These are phyloP conservation scores for Nakazawaea ambrosiae DNA, from an alignment of 805 yeast species.

Conservation along the genomic window DNA sequence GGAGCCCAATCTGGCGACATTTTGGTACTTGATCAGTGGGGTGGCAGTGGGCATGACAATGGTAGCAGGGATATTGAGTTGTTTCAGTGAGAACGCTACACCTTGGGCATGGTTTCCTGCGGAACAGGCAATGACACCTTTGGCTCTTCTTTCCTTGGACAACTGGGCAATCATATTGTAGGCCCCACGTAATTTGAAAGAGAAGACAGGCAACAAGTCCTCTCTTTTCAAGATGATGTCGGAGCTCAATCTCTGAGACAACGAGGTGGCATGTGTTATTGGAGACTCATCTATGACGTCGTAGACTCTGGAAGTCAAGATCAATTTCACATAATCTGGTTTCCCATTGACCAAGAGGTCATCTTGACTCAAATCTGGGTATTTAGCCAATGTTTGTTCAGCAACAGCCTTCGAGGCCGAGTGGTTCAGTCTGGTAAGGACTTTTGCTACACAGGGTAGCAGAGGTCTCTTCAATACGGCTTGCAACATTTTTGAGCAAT, in stretches of 20 bases:
- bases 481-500: no score
- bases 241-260: conserved; percentile 70
- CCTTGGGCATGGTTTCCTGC: conserved; percentile 99
- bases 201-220: conserved; percentile 89
- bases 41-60: conserved; percentile 98
- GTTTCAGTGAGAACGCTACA: conserved; percentile 86
- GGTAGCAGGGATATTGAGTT: conserved; percentile 84
- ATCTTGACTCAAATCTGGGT: conserved; percentile 38
- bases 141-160: conserved; percentile 53
- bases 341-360: conserved; percentile 56
- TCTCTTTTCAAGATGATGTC: conserved; percentile 82
- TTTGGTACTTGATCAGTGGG: conserved; percentile 88
- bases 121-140: conserved; percentile 95
- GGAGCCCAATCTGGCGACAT: conserved; percentile 88
- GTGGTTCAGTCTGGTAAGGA: conserved; percentile 1
- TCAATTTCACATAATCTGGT: conserved; percentile 92
- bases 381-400: conserved; percentile 17
- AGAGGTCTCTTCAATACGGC: no score
- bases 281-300: conserved; percentile 94
- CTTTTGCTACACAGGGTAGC: no score
- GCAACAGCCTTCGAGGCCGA: conserved; percentile 1
- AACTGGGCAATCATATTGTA: conserved; percentile 93
- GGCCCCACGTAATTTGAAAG: conserved; percentile 96
- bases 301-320: conserved; percentile 87
- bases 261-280: conserved; percentile 61